These are phyloP conservation scores for Phyllosticta citriasiana DNA, from an alignment of 2,329 filamentous ascomycete species.

Conservation along the genomic window DNA sequence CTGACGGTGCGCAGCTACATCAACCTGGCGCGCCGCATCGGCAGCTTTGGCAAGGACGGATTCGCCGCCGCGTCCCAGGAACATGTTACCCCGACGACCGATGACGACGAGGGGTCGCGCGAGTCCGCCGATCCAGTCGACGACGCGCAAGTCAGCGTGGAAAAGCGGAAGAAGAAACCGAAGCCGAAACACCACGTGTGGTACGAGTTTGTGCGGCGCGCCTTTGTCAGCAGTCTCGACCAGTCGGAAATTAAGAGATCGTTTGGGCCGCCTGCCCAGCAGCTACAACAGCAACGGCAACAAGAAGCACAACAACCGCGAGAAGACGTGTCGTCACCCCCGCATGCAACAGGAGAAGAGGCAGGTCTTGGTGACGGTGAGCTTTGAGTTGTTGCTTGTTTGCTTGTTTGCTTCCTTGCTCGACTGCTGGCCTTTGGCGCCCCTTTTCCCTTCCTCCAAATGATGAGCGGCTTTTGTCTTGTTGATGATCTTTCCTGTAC, in stretches of 20 bases:
- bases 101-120: constrained; percentile 17
- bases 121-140: constrained; percentile 20
- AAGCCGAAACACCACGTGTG: constrained; percentile 55
- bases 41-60: constrained; percentile 22
- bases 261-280: constrained; percentile 13
- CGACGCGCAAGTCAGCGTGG: constrained; percentile 24
- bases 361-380: constrained; percentile 1
- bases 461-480: too few species aligned
- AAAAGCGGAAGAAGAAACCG: constrained; percentile 42
- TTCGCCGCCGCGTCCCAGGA: constrained; percentile 5
- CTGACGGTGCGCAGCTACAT: constrained; percentile 77
- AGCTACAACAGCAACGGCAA: neutral
- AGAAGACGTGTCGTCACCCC: neutral
- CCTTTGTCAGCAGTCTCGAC: constrained; percentile 66
- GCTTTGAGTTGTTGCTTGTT: neutral
- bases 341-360: neutral
- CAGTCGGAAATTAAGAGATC: constrained; percentile 50
- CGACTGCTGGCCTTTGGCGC: too few species aligned
- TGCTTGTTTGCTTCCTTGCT: neutral
- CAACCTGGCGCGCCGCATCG: constrained; percentile 70
- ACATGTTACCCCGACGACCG: constrained; percentile 7
- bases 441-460: too few species aligned
- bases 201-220: constrained; percentile 66
- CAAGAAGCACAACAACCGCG: neutral
- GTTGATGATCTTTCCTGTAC: too few species aligned